phyloP scores from a whole-genome alignment of 2,329 filamentous ascomycete genomes.

The Trichoderma polysporum region DNA sequence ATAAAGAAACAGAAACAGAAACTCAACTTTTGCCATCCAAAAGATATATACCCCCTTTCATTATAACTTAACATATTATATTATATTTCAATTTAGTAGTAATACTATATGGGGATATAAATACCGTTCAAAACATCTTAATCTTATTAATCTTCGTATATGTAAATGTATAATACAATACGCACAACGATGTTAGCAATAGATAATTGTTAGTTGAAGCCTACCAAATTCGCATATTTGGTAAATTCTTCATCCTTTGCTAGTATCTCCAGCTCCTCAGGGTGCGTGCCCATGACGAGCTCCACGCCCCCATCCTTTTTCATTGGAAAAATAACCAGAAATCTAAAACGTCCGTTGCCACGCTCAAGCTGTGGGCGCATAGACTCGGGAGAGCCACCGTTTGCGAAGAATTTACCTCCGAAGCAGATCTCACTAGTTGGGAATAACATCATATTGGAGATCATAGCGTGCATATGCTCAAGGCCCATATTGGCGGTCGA shows the following conservation, averaged over 20 bases:
- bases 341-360: slow-evolving; percentile 28
- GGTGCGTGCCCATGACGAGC: slow-evolving; percentile 30
- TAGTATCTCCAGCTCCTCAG: slow-evolving; percentile 33
- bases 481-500: slow-evolving; percentile 30
- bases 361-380: slow-evolving; percentile 33
- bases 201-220: background rate
- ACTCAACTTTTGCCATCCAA: too few relatives aligned
- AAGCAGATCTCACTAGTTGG: slow-evolving; percentile 31
- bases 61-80: too few relatives aligned
- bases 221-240: background rate
- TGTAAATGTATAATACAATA: too few relatives aligned
- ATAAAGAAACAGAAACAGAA: too few relatives aligned
- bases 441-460: slow-evolving; percentile 34
- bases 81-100: too few relatives aligned
- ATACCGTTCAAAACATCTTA: too few relatives aligned
- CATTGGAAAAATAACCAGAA: slow-evolving; percentile 33
- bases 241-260: slow-evolving; percentile 22
- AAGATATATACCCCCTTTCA: too few relatives aligned
- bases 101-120: too few relatives aligned
- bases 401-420: slow-evolving; percentile 30
- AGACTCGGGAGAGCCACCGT: slow-evolving; percentile 29
- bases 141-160: too few relatives aligned
- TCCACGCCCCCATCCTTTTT: slow-evolving; percentile 32
- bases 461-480: slow-evolving; percentile 31
- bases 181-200: too few relatives aligned